A percentile compares a stretch with the other conserved stretches of the same genome.
Evolutionary conservation across 2,329 filamentous ascomycete species (phyloP).

Genomic region (Cordyceps sp.): DNA sequence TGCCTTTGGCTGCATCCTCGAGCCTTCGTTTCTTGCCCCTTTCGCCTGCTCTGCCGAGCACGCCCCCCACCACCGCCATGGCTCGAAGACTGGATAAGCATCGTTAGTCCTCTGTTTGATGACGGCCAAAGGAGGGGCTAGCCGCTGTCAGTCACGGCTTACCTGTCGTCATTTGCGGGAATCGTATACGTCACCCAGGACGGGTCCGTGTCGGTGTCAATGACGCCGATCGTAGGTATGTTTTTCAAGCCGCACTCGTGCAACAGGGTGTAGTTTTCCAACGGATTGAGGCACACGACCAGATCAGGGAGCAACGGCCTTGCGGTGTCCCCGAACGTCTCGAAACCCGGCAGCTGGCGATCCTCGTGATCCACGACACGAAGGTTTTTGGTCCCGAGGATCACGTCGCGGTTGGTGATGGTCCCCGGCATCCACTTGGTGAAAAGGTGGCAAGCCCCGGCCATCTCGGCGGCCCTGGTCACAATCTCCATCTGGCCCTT

Average conservation of each 20-base stretch:
- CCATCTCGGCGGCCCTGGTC: conserved; percentile 62
- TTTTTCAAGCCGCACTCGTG: conserved; percentile 81
- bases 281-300: conserved; percentile 79
- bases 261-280: conserved; percentile 80
- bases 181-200: conserved; percentile 94
- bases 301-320: conserved; percentile 69
- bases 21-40: conserved; percentile 54
- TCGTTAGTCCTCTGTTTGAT: too few species aligned
- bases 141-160: too few species aligned
- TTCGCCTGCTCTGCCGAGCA: conserved; percentile 72
- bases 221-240: conserved; percentile 85
- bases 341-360: conserved; percentile 39
- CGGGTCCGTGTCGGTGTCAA: conserved; percentile 86
- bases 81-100: conserved; percentile 57
- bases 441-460: conserved; percentile 74
- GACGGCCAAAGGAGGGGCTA: too few species aligned
- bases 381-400: conserved; percentile 52
- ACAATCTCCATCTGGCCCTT: conserved; percentile 67
- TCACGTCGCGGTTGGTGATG: conserved; percentile 85
- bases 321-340: conserved; percentile 43
- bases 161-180: conserved; percentile 92
- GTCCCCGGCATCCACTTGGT: conserved; percentile 82
- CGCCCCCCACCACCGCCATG: conserved; percentile 65
- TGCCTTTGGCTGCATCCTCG: conserved; percentile 41
- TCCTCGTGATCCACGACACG: conserved; percentile 70